A percentile compares a stretch with the other conserved stretches of the same genome.
These are phyloP conservation scores for Beauveria caledonica DNA, from an alignment of 2,329 filamentous ascomycete species.

Conservation along the genomic window DNA sequence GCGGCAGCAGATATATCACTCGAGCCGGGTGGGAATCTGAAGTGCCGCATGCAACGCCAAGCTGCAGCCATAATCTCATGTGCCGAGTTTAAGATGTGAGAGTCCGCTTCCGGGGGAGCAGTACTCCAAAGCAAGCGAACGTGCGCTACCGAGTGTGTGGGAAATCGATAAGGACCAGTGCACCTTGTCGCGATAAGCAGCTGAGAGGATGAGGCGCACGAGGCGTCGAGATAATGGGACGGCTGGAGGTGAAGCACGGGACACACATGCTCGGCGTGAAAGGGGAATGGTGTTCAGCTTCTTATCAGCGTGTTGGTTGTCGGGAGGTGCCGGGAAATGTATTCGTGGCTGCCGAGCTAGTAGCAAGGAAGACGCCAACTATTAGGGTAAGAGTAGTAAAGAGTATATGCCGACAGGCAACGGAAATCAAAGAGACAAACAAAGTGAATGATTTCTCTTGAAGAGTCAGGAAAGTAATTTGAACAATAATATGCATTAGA, in stretches of 20 bases:
- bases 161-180: not conserved
- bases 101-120: not conserved
- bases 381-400: too few relatives aligned
- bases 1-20: not conserved
- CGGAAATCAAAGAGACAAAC: too few relatives aligned
- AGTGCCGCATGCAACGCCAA: not conserved
- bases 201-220: conserved; percentile 5
- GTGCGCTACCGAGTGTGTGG: not conserved
- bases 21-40: not conserved
- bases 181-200: conserved; percentile 1
- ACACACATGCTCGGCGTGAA: not conserved
- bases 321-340: not conserved
- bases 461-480: too few relatives aligned
- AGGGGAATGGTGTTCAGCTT: not conserved
- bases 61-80: not conserved
- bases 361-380: too few relatives aligned
- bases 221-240: not conserved
- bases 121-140: not conserved
- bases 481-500: too few relatives aligned
- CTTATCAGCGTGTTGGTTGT: conserved; percentile 7
- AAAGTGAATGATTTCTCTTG: too few relatives aligned
- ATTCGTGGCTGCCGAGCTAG: not conserved
- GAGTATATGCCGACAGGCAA: too few relatives aligned
- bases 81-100: not conserved
- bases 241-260: not conserved